Conservation (phyloP, 2,329 filamentous ascomycete genomes). For the Ophiostoma montium region DNA sequence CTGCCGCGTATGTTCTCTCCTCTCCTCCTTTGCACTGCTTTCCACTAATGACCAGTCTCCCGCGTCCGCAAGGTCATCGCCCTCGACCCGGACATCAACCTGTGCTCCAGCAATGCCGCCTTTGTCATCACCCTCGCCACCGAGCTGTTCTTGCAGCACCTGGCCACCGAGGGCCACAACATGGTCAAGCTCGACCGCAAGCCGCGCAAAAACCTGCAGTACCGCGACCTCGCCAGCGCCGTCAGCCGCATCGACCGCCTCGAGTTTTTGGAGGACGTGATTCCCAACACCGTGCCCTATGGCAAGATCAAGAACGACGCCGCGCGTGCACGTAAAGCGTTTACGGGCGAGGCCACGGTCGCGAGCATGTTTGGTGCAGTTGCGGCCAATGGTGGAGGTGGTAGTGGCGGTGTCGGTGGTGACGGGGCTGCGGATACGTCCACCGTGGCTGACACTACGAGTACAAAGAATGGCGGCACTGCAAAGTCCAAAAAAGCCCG, state of each 20-base stretch:
- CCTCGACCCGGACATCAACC: constrained; percentile 69
- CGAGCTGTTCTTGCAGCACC: constrained; percentile 90
- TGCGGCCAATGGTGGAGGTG: background rate
- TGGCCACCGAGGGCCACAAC: constrained; percentile 71
- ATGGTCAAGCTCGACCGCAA: constrained; percentile 86
- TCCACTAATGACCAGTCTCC: constrained; percentile 46
- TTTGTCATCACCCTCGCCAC: constrained; percentile 90
- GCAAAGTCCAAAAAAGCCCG: constrained; percentile 7
- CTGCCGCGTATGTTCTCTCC: constrained; percentile 56
- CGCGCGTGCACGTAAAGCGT: constrained; percentile 13
- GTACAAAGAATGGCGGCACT: too few species aligned
- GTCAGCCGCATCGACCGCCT: constrained; percentile 83
- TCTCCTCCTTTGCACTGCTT: background rate
- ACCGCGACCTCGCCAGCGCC: constrained; percentile 81
- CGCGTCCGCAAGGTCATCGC: constrained; percentile 92
- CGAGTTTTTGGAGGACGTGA: constrained; percentile 83
- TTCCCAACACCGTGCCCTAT: constrained; percentile 73
- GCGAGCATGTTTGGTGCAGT: background rate
- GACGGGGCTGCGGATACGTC: background rate
- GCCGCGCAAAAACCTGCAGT: constrained; percentile 85
- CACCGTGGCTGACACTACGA: background rate
- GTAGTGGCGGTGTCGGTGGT: background rate
- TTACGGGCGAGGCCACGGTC: background rate
- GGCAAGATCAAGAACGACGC: constrained; percentile 60
- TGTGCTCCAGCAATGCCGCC: constrained; percentile 85